phyloP scores from a whole-genome alignment of 768 basidiomycete genomes.

The Crassisporium funariophilum region DNA sequence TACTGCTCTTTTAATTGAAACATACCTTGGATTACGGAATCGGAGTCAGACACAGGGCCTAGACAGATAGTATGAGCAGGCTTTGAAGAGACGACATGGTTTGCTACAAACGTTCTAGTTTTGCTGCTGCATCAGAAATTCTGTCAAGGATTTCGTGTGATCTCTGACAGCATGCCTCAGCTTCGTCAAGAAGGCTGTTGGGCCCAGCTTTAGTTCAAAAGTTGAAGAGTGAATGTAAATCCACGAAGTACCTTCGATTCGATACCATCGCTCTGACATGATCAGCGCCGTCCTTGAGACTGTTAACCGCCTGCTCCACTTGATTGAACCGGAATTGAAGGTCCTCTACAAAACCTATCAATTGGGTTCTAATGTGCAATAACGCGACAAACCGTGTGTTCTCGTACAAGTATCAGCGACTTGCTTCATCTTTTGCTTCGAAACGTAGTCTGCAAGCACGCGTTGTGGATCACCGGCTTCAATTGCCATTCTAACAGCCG shows the following conservation, averaged over 20 bases:
- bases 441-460: slow-evolving; percentile 81
- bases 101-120: slow-evolving; percentile 54
- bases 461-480: slow-evolving; percentile 69
- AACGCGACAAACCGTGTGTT: slow-evolving; percentile 57
- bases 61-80: not conserved
- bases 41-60: slow-evolving; percentile 52
- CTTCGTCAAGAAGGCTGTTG: slow-evolving; percentile 60
- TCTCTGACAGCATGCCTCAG: slow-evolving; percentile 52
- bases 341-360: slow-evolving; percentile 47
- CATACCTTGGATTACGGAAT: slow-evolving; percentile 55
- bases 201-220: not conserved
- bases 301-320: slow-evolving; percentile 52
- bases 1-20: not conserved
- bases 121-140: slow-evolving; percentile 50
- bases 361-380: not conserved
- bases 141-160: slow-evolving; percentile 63
- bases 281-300: slow-evolving; percentile 61
- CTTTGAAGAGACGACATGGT: no score
- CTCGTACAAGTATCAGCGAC: slow-evolving; percentile 72
- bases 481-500: slow-evolving; percentile 65
- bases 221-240: not conserved
- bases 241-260: slow-evolving; percentile 47
- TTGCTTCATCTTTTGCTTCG: slow-evolving; percentile 74
- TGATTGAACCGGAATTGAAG: slow-evolving; percentile 54
- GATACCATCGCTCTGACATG: slow-evolving; percentile 53